Conservation (phyloP, 345 rosid genomes). For the Crucihimalaya himalaica region DNA sequence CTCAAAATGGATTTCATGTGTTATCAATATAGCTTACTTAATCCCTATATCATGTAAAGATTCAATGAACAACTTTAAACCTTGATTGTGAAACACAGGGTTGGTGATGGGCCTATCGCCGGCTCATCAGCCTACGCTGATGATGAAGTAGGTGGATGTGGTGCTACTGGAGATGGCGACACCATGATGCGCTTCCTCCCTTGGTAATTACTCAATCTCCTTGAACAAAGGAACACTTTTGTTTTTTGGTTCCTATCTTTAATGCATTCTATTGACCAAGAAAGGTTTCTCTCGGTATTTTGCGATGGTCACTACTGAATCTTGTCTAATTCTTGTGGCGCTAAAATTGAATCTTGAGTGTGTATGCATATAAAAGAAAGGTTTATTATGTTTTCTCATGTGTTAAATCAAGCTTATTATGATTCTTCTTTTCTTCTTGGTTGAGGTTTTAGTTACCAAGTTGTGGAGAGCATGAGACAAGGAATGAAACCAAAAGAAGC, state of each 20-base stretch:
- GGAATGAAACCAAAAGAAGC: constrained; percentile 88
- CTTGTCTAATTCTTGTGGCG: not conserved
- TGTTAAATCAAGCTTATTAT: not conserved
- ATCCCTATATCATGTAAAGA: not conserved
- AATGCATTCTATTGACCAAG: not conserved
- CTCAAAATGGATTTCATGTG: not conserved
- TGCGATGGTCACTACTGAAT: not conserved
- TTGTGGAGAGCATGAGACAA: constrained; percentile 89
- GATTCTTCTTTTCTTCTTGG: not conserved
- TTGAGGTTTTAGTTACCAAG: constrained; percentile 71
- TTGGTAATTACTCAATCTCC: constrained; percentile 51
- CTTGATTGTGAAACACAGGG: constrained; percentile 48
- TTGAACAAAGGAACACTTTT: not conserved
- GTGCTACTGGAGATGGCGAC: constrained; percentile 97
- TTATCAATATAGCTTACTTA: not conserved
- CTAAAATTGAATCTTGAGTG: not conserved
- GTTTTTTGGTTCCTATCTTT: not conserved
- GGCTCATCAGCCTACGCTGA: constrained; percentile 93
- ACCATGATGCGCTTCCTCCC: constrained; percentile 99
- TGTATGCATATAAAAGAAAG: constrained; percentile 1
- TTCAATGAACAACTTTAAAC: not conserved
- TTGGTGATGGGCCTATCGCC: constrained; percentile 91
- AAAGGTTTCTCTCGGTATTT: not conserved
- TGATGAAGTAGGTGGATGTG: constrained; percentile 91
- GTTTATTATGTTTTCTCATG: not conserved